Percentiles rank a stretch among this genome's conserved stretches.
Evolutionary conservation across 179 eudicot genomes (phyloP).

Genomic region (Vitellaria paradoxa): DNA sequence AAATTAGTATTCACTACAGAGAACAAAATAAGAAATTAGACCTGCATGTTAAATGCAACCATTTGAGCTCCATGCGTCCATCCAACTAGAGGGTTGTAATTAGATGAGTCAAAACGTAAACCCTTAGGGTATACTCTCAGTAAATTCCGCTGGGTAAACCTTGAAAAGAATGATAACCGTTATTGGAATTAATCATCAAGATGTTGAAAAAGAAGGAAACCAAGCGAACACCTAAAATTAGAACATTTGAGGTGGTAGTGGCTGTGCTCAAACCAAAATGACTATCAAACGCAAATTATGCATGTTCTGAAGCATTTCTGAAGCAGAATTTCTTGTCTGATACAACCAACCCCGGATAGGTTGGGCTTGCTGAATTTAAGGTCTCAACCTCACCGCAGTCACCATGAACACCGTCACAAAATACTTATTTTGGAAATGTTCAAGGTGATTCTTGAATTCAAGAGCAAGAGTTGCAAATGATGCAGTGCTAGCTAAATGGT

Average conservation of each 20-base stretch:
- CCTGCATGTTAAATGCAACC: conserved; percentile 83
- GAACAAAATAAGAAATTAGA: conserved; percentile 1
- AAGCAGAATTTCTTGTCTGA: no score
- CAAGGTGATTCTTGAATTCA: background rate
- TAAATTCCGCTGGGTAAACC: conserved; percentile 61
- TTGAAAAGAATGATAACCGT: conserved; percentile 9
- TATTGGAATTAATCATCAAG: background rate
- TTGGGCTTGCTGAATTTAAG: background rate
- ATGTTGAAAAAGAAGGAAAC: background rate
- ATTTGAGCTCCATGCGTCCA: conserved; percentile 77
- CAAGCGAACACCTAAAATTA: background rate
- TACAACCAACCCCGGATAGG: background rate
- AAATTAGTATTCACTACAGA: background rate
- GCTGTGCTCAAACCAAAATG: no score
- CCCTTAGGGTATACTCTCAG: conserved; percentile 63
- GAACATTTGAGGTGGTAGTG: no score
- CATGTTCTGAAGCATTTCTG: no score
- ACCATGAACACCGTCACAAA: background rate
- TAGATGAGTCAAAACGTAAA: conserved; percentile 52
- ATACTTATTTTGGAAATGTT: background rate
- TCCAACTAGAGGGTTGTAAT: conserved; percentile 55
- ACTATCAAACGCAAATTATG: no score
- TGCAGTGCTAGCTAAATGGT: background rate
- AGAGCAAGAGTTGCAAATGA: background rate
- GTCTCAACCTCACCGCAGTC: background rate